Base-by-base conservation (phyloP, 2,329 filamentous ascomycete species). In the Arthrobotrys conoides region DNA sequence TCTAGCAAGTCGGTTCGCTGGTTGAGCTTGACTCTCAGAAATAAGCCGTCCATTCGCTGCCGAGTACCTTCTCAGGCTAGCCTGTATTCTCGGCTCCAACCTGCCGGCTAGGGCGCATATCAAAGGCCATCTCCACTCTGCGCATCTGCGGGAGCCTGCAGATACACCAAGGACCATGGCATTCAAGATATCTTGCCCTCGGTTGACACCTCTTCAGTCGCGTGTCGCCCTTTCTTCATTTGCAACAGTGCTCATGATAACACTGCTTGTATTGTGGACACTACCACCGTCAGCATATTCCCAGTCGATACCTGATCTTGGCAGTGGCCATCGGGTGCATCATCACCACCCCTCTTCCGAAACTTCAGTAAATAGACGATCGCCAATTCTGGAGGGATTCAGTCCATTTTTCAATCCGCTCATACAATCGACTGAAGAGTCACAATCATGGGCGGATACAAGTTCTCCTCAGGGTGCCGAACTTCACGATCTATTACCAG, bases 191-290 rank as follows among this genome's bases (percentile, higher is more conserved):
- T 68, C 75, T n/a, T 78, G 75, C 27, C 75, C 75, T 18, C 86
- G 90, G 84, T 87, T 91, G 84, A 90, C 88, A 83, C 90, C 88
- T 82, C 86, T 92, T 81, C 92, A 92, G 86, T 91, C 90, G 85
- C 91, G 91, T 83, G 88, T 93, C 82, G 88, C 89, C 83, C 90
- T 90, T 82, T 92, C 91, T 72, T 83, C 91, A 67, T 86, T 88
- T 82, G 89, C 90, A 68, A 89, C 89, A 36, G 84, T 89, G 33
- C 83, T 91, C 64, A 84, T 92, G 36, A 82, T 91, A 38, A 82
- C 89, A 46, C 83, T 93, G 49, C 91, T 90, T 83, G 85, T 91
- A 72, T 84, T 89, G 27, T 86, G 92, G 44, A 88, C 88, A 72
- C 87, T 87, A 53, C 88, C 88, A 18, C 86, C 87, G 67, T 87